Base-by-base conservation (phyloP, 805 yeast species). In the Cyberlindnera nakhonratchasimensis region DNA sequence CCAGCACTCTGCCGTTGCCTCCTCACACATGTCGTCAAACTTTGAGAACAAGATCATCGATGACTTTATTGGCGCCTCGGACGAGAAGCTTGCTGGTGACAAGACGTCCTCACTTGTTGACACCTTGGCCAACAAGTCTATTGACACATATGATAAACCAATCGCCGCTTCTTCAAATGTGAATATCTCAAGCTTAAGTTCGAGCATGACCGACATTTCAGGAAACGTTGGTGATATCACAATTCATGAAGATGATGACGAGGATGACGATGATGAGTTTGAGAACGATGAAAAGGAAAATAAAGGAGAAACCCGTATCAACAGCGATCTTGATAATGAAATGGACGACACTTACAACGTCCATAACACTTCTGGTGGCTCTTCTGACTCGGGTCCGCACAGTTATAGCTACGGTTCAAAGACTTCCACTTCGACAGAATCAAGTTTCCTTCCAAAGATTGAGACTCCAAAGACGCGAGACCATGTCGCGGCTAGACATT, bases 91-190 rank as follows among this genome's bases (percentile, higher is more conserved):
- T 29, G 14, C 41, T 2, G 35, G 42, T 12, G 43, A 42, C 5
- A 44, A 34, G 25, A 32, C 29, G 3, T 40, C 50, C n/a, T n/a
- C n/a, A n/a, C n/a, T n/a, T n/a, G n/a, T n/a, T n/a, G n/a, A n/a
- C n/a, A n/a, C n/a, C 10, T 11, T 39, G 2, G 25, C 31, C 16
- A 45, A 46, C 14, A 32, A 26, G 5, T 34, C 42, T 3, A n/a
- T 22, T 5, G 45, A 41, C 11, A 43, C 23, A 12, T 45, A 50
- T 28, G 59, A 53, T 17, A 54, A 52, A 22, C 62, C 62, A 17
- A 55, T 57, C 31, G 62, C 62, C 10, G 42, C 59, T 2, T 57
- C 62, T 2, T 56, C 62, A 13, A 57, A 57, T 36, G 39, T 57
- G 11, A 55, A 57, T 37, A 52, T 57, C 13, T 35, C 59, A 17